Conservation (phyloP, 2,329 filamentous ascomycete genomes). For the Fusarium nodosum region DNA sequence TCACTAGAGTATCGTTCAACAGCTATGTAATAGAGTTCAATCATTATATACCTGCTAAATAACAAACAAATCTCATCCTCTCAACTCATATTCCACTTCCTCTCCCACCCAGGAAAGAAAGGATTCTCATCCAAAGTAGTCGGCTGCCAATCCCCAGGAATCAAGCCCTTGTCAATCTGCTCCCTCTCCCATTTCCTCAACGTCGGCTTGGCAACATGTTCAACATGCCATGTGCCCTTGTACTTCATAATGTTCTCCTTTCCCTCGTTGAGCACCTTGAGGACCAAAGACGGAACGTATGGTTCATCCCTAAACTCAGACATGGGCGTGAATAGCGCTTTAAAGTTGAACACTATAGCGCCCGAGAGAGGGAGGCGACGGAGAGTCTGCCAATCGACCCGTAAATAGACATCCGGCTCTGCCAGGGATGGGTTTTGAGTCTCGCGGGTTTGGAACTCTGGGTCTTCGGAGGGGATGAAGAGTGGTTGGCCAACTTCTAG, state of each 20-base stretch:
- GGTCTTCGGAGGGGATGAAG: constrained; percentile 78
- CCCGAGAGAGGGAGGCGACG: constrained; percentile 82
- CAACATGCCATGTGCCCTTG: constrained; percentile 84
- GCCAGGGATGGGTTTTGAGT: constrained; percentile 69
- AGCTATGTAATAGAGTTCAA: neutral
- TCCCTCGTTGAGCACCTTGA: constrained; percentile 71
- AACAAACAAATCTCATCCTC: accelerated
- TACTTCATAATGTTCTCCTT: constrained; percentile 81
- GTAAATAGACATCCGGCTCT: constrained; percentile 73
- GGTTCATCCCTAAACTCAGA: constrained; percentile 78
- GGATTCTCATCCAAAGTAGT: constrained; percentile 80
- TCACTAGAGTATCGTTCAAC: neutral
- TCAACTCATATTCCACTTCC: constrained; percentile 43
- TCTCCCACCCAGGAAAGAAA: constrained; percentile 79
- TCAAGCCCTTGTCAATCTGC: constrained; percentile 73
- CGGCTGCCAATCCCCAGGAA: constrained; percentile 74
- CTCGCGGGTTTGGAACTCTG: constrained; percentile 71
- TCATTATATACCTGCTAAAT: too few relatives aligned
- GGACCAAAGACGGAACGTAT: constrained; percentile 76
- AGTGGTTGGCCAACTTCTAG: constrained; percentile 81
- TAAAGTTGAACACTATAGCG: constrained; percentile 88
- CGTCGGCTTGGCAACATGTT: constrained; percentile 77
- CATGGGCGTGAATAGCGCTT: constrained; percentile 84
- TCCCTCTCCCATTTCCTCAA: constrained; percentile 74
- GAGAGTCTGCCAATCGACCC: constrained; percentile 91